Evolutionary conservation across 164 flowering plant genomes (phyloP).

Genomic region (Liriodendron chinense): DNA sequence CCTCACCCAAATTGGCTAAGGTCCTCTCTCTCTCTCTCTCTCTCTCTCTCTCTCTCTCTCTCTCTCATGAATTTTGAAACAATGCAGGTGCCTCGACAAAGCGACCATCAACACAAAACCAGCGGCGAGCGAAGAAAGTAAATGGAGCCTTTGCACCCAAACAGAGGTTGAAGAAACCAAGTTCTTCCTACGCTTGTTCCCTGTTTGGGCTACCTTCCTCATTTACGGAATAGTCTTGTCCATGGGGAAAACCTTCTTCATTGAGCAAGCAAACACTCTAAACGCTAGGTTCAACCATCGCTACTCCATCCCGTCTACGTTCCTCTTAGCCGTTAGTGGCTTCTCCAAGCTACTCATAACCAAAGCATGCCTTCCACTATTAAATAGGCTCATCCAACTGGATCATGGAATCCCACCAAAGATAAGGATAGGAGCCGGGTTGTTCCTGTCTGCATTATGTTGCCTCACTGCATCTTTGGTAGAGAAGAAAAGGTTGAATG

Average conservation of each 20-base stretch:
- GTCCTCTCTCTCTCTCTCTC: too few relatives aligned
- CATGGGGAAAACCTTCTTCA: neutral
- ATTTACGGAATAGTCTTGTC: neutral
- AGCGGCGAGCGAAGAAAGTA: conserved; percentile 5
- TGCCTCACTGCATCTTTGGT: conserved; percentile 17
- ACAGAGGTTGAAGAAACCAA: conserved; percentile 24
- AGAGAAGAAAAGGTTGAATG: conserved; percentile 14
- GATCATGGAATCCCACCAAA: neutral
- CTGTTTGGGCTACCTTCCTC: conserved; percentile 20
- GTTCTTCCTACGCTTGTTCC: conserved; percentile 20
- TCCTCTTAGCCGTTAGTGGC: neutral
- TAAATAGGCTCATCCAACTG: neutral
- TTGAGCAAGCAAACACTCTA: neutral
- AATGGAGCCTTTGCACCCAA: conserved; percentile 22
- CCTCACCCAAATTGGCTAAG: too few relatives aligned
- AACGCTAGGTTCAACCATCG: neutral
- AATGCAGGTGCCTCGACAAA: conserved; percentile 22
- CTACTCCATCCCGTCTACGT: neutral
- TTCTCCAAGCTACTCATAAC: neutral
- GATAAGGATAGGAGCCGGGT: neutral
- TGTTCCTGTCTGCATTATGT: neutral
- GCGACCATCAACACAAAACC: conserved; percentile 14
- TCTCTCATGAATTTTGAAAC: too few relatives aligned
- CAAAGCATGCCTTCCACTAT: neutral
- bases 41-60: too few relatives aligned